These are phyloP conservation scores for Aspergillus hiratsukae DNA, from an alignment of 2,329 filamentous ascomycete genomes.

Conservation along the genomic window DNA sequence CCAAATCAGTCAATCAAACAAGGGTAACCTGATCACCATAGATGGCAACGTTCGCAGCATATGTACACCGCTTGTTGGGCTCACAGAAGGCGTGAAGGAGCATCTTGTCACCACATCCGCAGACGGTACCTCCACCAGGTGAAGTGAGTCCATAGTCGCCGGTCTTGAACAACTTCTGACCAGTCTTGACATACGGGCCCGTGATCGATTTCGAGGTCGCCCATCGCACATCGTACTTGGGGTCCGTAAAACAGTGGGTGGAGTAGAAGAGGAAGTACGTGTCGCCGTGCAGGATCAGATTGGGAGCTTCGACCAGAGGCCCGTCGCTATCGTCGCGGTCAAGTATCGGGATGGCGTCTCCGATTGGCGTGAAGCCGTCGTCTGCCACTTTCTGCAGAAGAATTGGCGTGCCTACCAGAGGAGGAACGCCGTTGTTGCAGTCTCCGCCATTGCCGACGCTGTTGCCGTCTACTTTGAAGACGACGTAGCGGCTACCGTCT, in stretches of 20 bases:
- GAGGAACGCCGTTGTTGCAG: conserved; percentile 44
- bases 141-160: conserved; percentile 27
- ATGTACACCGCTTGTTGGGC: conserved; percentile 24
- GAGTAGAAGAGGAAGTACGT: conserved; percentile 61
- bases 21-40: conserved; percentile 13
- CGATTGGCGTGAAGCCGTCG: conserved; percentile 52
- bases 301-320: conserved; percentile 60
- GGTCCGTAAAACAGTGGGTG: conserved; percentile 54
- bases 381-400: conserved; percentile 37
- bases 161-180: conserved; percentile 30
- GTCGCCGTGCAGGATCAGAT: conserved; percentile 42
- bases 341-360: conserved; percentile 52
- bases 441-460: conserved; percentile 45
- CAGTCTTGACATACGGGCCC: conserved; percentile 37
- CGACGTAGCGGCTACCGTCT: conserved; percentile 53
- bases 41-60: conserved; percentile 24
- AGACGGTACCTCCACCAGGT: conserved; percentile 31
- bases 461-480: conserved; percentile 66
- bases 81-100: conserved; percentile 31
- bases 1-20: conserved; percentile 3
- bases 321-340: conserved; percentile 62
- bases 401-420: conserved; percentile 34
- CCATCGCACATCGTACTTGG: conserved; percentile 57
- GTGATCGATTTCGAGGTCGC: conserved; percentile 44
- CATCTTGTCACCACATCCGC: conserved; percentile 28